Evolutionary conservation across 2,329 filamentous ascomycete genomes (phyloP), one percentile per base, ranked within the genome.

Genomic region (Exophiala dermatitidis): DNA sequence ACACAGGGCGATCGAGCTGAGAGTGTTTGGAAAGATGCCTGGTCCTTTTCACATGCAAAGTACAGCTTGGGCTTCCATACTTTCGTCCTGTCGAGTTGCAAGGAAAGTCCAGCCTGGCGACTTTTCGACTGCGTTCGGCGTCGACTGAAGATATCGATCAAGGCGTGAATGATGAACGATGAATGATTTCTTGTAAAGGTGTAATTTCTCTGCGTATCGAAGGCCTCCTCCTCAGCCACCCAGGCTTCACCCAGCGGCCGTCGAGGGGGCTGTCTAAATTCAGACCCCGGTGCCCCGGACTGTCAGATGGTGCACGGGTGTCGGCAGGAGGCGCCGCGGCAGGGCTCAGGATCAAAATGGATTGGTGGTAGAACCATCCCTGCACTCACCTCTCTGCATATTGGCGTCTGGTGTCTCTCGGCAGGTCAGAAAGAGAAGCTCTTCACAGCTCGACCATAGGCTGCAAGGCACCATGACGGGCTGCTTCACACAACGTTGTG

Each of bases 51-150:
- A 8, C 5, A n/a, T 38, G 36, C 36, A 38, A 30, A 45, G 36
- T n/a, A 42, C 30, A 19, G 12, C 42, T 54, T 57, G 54, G 48
- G 48, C 51, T 48, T 51, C 41, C n/a, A 38, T 37, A 40, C 32
- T 19, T 52, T 31, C 4, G 7, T 47, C 31, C 32, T 19, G 19
- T 19, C 19, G 19, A 19, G 19, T 19, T 19, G 19, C 19, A 19
- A 19, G 19, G 19, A 19, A 19, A 19, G 19, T 19, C 19, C 19
- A 19, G 19, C 19, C 19, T 19, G 19, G 19, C 19, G 19, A 19
- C 19, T 19, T 19, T 19, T 19, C 19, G 19, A 19, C 19, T 19
- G 19, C 19, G 19, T 19, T 19, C 19, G 19, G 19, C 19, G 19
- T 19, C 19, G 19, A 19, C 19, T 19, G 19, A 19, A 19, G 19